Evolutionary conservation across 108 stramenopile genomes (phyloP).

Genomic region (Pseudonitzschia delicatissima): DNA sequence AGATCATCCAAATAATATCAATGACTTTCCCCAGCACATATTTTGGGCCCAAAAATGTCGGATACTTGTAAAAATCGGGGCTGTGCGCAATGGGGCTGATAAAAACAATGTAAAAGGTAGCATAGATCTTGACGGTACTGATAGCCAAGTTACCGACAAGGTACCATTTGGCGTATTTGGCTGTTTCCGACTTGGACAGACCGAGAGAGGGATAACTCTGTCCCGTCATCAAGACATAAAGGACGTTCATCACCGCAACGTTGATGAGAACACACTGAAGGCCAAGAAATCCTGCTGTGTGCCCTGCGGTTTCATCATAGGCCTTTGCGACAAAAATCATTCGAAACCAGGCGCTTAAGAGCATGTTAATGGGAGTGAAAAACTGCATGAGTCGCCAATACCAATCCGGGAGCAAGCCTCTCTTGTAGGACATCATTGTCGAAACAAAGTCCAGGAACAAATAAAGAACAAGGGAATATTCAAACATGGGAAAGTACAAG

Average conservation of each 20-base stretch:
- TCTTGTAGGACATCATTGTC: conserved; percentile 11
- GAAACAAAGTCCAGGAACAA: conserved; percentile 3
- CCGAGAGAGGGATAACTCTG: background rate
- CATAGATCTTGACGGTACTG: background rate
- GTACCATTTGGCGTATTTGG: background rate
- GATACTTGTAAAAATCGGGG: background rate
- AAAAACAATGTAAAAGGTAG: background rate
- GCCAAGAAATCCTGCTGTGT: conserved; percentile 22
- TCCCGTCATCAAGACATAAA: conserved; percentile 1
- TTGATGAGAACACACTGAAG: conserved; percentile 12
- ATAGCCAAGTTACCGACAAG: background rate
- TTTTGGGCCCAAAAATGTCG: background rate
- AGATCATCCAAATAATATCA: conserved; percentile 21
- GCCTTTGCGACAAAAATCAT: conserved; percentile 27
- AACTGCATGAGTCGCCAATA: conserved; percentile 6
- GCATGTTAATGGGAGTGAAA: conserved; percentile 9
- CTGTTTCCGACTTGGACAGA: background rate
- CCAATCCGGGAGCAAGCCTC: conserved; percentile 12
- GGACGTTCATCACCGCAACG: conserved; percentile 3
- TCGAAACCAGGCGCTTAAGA: conserved; percentile 12
- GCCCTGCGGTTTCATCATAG: conserved; percentile 3
- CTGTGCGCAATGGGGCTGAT: too few species aligned
- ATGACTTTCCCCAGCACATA: conserved; percentile 11
- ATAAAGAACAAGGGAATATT: conserved; percentile 30
- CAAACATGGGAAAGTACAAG: conserved; percentile 24